These are phyloP conservation scores for Phoma sp. DNA, from an alignment of 2,329 filamentous ascomycete genomes.

Conservation along the genomic window DNA sequence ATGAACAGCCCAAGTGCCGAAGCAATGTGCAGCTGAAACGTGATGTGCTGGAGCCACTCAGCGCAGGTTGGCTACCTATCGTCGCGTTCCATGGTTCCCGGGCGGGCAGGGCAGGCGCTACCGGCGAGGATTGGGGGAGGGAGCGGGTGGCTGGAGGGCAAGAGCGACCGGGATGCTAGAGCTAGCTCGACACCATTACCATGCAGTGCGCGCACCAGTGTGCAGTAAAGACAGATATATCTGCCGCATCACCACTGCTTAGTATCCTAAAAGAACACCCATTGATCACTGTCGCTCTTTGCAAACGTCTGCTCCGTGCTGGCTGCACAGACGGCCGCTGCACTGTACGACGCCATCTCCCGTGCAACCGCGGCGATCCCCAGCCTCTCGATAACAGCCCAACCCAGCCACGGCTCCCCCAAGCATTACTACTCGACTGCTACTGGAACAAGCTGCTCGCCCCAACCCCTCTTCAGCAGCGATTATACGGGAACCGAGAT, in stretches of 20 bases:
- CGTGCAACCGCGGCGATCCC: conserved; percentile 14
- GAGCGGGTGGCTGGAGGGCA: not conserved
- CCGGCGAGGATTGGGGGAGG: too few species aligned
- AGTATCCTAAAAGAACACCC: not conserved
- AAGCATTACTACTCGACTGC: conserved; percentile 7
- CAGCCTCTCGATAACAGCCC: conserved; percentile 24
- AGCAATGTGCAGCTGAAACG: too few species aligned
- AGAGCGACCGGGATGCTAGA: too few species aligned
- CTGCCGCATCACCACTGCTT: not conserved
- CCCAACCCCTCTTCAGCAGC: conserved; percentile 15
- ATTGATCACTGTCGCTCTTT: not conserved
- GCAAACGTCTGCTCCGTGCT: not conserved
- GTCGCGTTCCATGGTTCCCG: too few species aligned
- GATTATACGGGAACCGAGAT: conserved; percentile 19
- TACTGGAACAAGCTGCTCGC: not conserved
- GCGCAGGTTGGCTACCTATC: too few species aligned
- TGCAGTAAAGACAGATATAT: too few species aligned
- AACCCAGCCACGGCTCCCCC: conserved; percentile 18
- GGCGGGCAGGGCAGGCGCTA: too few species aligned
- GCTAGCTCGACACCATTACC: too few species aligned
- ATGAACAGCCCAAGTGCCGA: too few species aligned
- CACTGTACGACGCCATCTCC: conserved; percentile 11
- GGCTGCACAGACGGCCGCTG: not conserved
- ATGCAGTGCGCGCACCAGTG: too few species aligned
- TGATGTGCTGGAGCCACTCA: too few species aligned